These are phyloP conservation scores for Thermothielavioides terrestris DNA, from an alignment of 495 filamentous ascomycete species.

Conservation along the genomic window DNA sequence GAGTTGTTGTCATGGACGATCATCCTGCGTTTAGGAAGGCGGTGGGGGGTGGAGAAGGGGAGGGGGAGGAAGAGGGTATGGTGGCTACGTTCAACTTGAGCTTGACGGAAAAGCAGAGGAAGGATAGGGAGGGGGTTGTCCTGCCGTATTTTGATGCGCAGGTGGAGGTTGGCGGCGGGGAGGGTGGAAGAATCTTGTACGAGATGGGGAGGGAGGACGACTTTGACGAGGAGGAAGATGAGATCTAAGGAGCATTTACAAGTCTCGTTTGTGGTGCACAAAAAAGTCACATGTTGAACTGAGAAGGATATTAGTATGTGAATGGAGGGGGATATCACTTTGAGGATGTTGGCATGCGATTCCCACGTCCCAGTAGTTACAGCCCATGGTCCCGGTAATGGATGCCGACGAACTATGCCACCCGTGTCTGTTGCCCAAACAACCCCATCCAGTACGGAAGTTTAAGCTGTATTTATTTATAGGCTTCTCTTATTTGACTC, in stretches of 20 bases:
- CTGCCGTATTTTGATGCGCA: conserved; percentile 96
- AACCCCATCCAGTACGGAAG: too few species aligned
- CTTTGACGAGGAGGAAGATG: conserved; percentile 98
- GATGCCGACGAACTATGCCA: too few species aligned
- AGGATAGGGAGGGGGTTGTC: conserved; percentile 78
- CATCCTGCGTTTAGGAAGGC: conserved; percentile 54
- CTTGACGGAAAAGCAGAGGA: conserved; percentile 81
- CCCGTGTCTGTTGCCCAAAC: too few species aligned
- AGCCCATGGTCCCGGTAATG: too few species aligned
- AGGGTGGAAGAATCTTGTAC: conserved; percentile 86
- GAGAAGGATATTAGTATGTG: too few species aligned
- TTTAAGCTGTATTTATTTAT: too few species aligned
- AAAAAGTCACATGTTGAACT: too few species aligned
- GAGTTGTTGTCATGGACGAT: conserved; percentile 64
- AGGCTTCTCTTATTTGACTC: too few species aligned
- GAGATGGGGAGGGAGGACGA: conserved; percentile 96
- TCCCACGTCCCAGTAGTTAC: too few species aligned
- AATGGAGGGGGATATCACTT: too few species aligned
- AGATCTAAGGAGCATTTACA: conserved; percentile 50
- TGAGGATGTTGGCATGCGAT: too few species aligned
- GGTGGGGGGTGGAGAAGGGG: conserved; percentile 30
- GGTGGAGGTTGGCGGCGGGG: conserved; percentile 61
- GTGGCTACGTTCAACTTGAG: conserved; percentile 73
- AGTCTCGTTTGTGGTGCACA: too few species aligned
- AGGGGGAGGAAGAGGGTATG: conserved; percentile 36